Evolutionary conservation across 176 grass and related monocot species (phyloP).

Genomic region (Ensete ventricosum): DNA sequence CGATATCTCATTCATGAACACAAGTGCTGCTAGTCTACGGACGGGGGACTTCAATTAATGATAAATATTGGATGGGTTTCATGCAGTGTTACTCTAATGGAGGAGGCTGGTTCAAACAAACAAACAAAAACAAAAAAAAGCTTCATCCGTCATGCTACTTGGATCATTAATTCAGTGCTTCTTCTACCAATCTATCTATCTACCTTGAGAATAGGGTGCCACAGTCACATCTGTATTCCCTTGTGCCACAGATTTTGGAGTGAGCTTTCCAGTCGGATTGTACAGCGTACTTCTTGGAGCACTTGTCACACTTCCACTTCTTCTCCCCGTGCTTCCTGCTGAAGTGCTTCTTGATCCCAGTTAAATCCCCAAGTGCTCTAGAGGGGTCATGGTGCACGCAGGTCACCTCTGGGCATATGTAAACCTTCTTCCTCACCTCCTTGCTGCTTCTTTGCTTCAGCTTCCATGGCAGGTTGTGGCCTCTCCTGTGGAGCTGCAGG

Average conservation of each 20-base stretch:
- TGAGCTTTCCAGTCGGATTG: constrained; percentile 99
- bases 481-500: constrained; percentile 87
- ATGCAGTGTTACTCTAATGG: neutral
- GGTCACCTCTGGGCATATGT: constrained; percentile 65
- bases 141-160: neutral
- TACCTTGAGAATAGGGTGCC: constrained; percentile 91
- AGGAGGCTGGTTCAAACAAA: neutral
- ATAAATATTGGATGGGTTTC: neutral
- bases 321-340: constrained; percentile 97
- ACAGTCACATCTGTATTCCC: constrained; percentile 94
- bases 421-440: constrained; percentile 87
- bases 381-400: constrained; percentile 86
- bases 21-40: neutral
- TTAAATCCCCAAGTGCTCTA: constrained; percentile 81
- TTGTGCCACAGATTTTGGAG: constrained; percentile 87
- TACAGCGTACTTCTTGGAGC: constrained; percentile 92
- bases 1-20: neutral
- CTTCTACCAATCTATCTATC: too few species aligned
- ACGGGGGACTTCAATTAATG: neutral
- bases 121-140: neutral
- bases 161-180: neutral
- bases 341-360: constrained; percentile 99
- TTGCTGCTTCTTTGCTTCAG: constrained; percentile 88
- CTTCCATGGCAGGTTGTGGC: constrained; percentile 98
- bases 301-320: constrained; percentile 99